Evolutionary conservation across 306 rosid genomes (phyloP).

Genomic region (Trichosanthes cucumerina): DNA sequence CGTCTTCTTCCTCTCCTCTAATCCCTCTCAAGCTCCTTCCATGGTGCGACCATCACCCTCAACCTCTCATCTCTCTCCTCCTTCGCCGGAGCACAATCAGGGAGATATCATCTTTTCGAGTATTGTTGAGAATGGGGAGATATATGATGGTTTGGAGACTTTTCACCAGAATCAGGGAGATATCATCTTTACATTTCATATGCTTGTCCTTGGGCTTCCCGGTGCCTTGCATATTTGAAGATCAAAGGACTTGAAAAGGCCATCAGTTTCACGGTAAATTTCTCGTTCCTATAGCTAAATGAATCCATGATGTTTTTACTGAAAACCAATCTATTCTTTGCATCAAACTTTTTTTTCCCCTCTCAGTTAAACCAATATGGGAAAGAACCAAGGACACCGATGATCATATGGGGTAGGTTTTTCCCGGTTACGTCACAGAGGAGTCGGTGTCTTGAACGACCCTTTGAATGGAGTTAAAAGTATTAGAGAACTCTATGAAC

Average conservation of each 20-base stretch:
- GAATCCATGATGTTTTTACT: background rate
- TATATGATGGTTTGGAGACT: no score
- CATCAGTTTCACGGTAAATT: conserved; percentile 56
- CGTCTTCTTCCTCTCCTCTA: no score
- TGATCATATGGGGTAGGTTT: conserved; percentile 76
- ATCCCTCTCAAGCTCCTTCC: no score
- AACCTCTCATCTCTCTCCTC: no score
- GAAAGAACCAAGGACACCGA: conserved; percentile 67
- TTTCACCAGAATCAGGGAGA: conserved; percentile 70
- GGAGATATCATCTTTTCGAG: no score
- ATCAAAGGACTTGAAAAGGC: conserved; percentile 78
- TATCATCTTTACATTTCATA: conserved; percentile 84
- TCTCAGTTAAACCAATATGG: conserved; percentile 69
- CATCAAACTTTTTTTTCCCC: conserved; percentile 4
- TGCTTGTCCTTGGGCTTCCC: conserved; percentile 96
- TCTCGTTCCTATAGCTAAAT: background rate
- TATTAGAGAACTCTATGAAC: conserved; percentile 73
- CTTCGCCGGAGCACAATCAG: no score
- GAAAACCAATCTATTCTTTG: background rate
- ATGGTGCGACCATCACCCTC: no score
- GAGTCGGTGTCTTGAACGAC: conserved; percentile 72
- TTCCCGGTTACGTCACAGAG: conserved; percentile 52
- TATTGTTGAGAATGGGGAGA: no score
- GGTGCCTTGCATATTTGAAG: conserved; percentile 80
- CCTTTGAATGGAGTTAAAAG: conserved; percentile 65